Percentiles rank a stretch among this genome's conserved stretches.
phyloP scores from a whole-genome alignment of 495 filamentous ascomycete genomes.

The Letharia lupina region DNA sequence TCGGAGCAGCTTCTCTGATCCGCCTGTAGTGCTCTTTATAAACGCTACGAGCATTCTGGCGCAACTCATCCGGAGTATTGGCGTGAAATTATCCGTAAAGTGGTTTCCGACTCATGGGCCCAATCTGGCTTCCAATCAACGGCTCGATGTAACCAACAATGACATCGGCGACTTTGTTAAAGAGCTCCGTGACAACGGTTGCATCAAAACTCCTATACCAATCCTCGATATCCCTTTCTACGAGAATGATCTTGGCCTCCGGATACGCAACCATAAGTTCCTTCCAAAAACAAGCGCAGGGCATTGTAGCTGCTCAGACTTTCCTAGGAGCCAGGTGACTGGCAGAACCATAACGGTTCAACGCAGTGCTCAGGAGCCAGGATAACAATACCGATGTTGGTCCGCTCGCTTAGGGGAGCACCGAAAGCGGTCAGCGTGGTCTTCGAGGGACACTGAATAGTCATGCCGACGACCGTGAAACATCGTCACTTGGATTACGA shows the following conservation, averaged over 20 bases:
- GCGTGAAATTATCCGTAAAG: not conserved
- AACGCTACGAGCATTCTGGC: not conserved
- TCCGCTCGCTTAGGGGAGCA: no score
- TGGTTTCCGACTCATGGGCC: not conserved
- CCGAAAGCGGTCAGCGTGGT: no score
- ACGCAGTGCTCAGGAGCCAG: no score
- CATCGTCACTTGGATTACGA: no score
- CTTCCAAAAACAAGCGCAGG: constrained; percentile 32
- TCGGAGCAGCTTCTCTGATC: constrained; percentile 28
- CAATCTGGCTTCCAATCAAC: not conserved
- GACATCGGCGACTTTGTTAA: not conserved
- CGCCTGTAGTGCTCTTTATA: constrained; percentile 13
- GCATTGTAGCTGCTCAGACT: not conserved
- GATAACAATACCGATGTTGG: no score
- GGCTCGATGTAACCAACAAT: not conserved
- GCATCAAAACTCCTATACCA: constrained; percentile 30
- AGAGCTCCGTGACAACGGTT: not conserved
- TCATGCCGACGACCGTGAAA: no score
- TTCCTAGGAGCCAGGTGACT: no score
- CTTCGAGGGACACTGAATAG: no score
- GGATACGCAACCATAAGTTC: constrained; percentile 50
- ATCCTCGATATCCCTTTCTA: constrained; percentile 37
- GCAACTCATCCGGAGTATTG: not conserved
- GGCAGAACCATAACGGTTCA: no score
- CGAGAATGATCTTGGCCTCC: constrained; percentile 50